Conservation (phyloP, 129 eudicot species). For the Glebionis coronaria region DNA sequence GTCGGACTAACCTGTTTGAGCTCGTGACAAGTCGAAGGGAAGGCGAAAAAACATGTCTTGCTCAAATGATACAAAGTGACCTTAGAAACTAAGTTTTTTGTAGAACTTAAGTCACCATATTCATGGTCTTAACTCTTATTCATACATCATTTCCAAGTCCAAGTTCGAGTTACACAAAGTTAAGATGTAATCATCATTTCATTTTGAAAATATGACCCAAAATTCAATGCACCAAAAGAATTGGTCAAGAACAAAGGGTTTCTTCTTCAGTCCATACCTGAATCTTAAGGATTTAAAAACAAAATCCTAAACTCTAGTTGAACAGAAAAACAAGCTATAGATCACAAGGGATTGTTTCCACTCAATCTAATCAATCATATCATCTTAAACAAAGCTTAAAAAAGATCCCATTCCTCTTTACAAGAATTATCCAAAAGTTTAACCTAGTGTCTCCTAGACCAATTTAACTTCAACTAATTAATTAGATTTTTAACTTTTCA, state of each 20-base stretch:
- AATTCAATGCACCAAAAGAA: conserved; percentile 1
- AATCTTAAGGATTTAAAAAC: conserved; percentile 11
- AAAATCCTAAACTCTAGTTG: conserved; percentile 2
- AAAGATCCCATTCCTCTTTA: neutral
- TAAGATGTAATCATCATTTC: neutral
- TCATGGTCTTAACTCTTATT: neutral
- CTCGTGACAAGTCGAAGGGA: neutral
- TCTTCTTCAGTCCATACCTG: conserved; percentile 12
- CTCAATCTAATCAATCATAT: neutral
- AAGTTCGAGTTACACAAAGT: neutral
- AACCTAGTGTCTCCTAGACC: conserved; percentile 11
- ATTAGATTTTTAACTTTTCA: conserved; percentile 19
- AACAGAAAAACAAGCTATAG: neutral
- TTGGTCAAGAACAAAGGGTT: conserved; percentile 14
- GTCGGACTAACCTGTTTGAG: neutral
- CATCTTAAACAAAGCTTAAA: neutral
- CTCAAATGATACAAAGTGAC: neutral
- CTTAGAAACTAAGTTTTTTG: neutral
- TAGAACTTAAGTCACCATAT: neutral
- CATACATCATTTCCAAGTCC: neutral
- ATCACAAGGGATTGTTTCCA: neutral
- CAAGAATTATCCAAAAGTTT: conserved; percentile 11
- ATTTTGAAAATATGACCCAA: conserved; percentile 20
- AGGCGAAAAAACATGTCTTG: neutral
- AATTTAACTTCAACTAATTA: neutral